phyloP scores from a whole-genome alignment of 1,284 basidiomycete genomes.

The Taiwanofungus camphoratus region DNA sequence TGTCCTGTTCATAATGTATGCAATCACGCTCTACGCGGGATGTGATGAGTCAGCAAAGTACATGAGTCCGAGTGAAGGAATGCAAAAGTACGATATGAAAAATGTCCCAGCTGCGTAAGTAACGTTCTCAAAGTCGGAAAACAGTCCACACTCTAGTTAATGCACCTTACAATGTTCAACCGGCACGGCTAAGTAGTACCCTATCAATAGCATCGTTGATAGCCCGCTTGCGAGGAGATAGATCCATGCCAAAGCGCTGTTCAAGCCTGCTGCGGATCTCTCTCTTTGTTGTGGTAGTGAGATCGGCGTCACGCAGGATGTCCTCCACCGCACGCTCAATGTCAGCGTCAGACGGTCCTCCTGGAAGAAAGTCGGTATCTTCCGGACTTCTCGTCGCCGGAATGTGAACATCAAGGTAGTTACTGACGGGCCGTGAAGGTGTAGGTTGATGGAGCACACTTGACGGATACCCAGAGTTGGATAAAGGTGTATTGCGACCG shows the following conservation, averaged over 20 bases:
- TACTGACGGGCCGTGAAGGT: conserved; percentile 64
- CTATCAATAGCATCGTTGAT: conserved; percentile 73
- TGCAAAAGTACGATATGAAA: no score
- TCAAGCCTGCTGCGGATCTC: conserved; percentile 80
- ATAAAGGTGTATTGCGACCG: conserved; percentile 67
- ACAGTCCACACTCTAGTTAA: no score
- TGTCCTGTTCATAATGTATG: no score
- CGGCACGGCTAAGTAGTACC: conserved; percentile 37
- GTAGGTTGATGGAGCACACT: conserved; percentile 40
- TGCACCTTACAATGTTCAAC: no score
- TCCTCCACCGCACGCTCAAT: conserved; percentile 69
- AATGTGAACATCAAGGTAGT: conserved; percentile 68
- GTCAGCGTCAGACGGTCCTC: conserved; percentile 58
- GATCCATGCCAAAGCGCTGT: conserved; percentile 69
- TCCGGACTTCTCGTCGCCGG: conserved; percentile 49
- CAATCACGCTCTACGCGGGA: no score
- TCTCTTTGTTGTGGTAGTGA: conserved; percentile 87
- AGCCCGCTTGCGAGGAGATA: conserved; percentile 56
- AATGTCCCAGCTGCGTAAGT: no score
- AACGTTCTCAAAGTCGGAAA: no score
- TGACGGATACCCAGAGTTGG: conserved; percentile 11
- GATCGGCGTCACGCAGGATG: conserved; percentile 71
- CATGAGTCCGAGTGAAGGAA: no score
- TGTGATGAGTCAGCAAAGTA: no score
- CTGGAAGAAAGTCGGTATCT: conserved; percentile 37